Evolutionary conservation across 371 early-diverging fungal species (phyloP).

Genomic region (Mucor piriformis): DNA sequence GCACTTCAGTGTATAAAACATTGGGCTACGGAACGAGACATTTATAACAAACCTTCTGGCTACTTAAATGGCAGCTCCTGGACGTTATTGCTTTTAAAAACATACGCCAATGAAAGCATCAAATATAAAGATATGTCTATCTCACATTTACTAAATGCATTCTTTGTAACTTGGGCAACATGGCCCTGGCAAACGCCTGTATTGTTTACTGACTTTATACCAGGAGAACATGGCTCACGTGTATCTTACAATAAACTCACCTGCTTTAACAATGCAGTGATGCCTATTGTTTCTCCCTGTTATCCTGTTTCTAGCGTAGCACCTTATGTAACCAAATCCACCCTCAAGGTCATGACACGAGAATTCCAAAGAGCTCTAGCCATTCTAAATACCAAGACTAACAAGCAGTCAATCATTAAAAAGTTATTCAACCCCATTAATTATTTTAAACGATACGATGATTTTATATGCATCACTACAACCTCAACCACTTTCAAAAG

Average conservation of each 20-base stretch:
- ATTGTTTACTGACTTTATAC: constrained; percentile 29
- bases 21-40: constrained; percentile 38
- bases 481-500: constrained; percentile 28
- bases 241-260: constrained; percentile 11
- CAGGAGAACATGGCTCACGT: constrained; percentile 19
- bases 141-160: constrained; percentile 14
- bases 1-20: constrained; percentile 36
- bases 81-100: constrained; percentile 38
- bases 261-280: constrained; percentile 32
- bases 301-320: constrained; percentile 37
- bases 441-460: constrained; percentile 25
- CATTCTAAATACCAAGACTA: neutral
- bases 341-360: constrained; percentile 24
- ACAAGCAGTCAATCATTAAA: neutral
- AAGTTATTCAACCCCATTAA: constrained; percentile 36
- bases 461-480: constrained; percentile 32
- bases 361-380: constrained; percentile 34
- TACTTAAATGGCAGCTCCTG: constrained; percentile 44
- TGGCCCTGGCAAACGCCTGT: constrained; percentile 51
- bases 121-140: constrained; percentile 8
- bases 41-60: constrained; percentile 43
- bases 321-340: constrained; percentile 37
- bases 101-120: constrained; percentile 22
- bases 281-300: constrained; percentile 51
- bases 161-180: constrained; percentile 35